These are phyloP conservation scores for Tricholomella constricta DNA, from an alignment of 768 basidiomycete genomes.

Conservation along the genomic window DNA sequence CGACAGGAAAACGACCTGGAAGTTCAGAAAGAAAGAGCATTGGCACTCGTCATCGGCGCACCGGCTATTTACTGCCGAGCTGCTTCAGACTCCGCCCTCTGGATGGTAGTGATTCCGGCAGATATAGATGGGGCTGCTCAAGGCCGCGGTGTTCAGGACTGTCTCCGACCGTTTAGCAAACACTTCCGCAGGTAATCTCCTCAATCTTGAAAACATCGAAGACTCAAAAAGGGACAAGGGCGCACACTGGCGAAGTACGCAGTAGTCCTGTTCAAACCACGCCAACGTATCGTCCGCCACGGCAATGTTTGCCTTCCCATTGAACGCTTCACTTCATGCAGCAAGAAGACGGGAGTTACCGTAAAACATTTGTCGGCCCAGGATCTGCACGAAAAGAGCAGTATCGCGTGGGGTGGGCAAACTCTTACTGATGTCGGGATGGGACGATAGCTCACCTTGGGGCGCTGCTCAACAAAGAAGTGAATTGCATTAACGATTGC, in stretches of 20 bases:
- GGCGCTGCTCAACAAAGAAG: constrained; percentile 34
- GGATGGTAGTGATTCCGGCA: no score
- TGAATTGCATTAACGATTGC: constrained; percentile 48
- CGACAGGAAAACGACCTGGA: constrained; percentile 55
- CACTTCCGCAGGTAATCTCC: constrained; percentile 40
- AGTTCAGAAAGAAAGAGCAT: constrained; percentile 49
- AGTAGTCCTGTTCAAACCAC: constrained; percentile 59
- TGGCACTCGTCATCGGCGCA: no score
- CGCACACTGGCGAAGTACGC: constrained; percentile 55
- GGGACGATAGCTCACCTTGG: constrained; percentile 38
- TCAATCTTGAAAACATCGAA: constrained; percentile 36
- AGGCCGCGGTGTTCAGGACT: constrained; percentile 46
- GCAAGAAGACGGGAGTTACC: constrained; percentile 27
- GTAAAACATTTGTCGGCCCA: constrained; percentile 53
- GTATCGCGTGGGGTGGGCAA: constrained; percentile 65
- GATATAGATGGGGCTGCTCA: no score
- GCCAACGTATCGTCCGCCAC: constrained; percentile 42
- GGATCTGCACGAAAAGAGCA: constrained; percentile 47
- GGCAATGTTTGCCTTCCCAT: constrained; percentile 40
- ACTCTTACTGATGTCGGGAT: constrained; percentile 43
- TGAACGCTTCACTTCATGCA: constrained; percentile 22
- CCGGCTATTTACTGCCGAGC: no score
- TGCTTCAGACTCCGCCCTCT: background rate
- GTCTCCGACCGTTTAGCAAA: constrained; percentile 36
- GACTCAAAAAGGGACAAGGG: constrained; percentile 37